Base-by-base conservation (phyloP, 1,139 yeast genomes). In the Pichia sp. region DNA sequence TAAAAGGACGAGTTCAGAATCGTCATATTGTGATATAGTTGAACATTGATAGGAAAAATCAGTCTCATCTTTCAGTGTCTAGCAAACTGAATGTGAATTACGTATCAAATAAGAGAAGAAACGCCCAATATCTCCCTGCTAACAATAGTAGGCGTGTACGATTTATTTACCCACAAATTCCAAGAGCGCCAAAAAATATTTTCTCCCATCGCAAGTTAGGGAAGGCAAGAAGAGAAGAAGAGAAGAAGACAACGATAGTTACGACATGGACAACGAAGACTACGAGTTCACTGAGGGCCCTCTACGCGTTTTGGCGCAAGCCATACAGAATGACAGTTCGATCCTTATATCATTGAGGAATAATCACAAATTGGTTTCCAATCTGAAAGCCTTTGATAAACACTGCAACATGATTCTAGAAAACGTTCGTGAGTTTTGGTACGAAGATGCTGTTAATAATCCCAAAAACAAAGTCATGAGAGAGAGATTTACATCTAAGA, bases 231-330 rank as follows among this genome's bases (percentile, higher is more conserved):
- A 10, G 10, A 31, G 7, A 31, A 10, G 33, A 31, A 31, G 33
- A 31, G 33, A 31, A 8, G 23, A 29, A 11, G 26, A 23, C 7
- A 11, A 9, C 27, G 2, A 36, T 3, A 27, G 27, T 29, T 8
- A 11, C 27, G n/a, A 23, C n/a, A 23, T 37, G 45, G 81, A 79
- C 56, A 71, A 88, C 38, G 97, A 92, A 64, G 96, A 90, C 59
- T 88, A 82, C 60, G 97, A 92, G 64, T 85, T 87, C 59, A 71
- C 78, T 47, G 80, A 87, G 64, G 98, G 98, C 0, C 99, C 99
- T 5, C 75, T 94, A 74, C 80, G 95, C 3, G 72, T 92, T 34
- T 73, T 92, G 29, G 86, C 87, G 55, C 78, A 80, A 44, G 90
- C 97, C 0, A 84, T 87, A 38, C 75, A 80, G 52, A 43, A 42